These are phyloP conservation scores for Boletus rufocinnamomeus DNA, from an alignment of 768 basidiomycete genomes.

Conservation along the genomic window DNA sequence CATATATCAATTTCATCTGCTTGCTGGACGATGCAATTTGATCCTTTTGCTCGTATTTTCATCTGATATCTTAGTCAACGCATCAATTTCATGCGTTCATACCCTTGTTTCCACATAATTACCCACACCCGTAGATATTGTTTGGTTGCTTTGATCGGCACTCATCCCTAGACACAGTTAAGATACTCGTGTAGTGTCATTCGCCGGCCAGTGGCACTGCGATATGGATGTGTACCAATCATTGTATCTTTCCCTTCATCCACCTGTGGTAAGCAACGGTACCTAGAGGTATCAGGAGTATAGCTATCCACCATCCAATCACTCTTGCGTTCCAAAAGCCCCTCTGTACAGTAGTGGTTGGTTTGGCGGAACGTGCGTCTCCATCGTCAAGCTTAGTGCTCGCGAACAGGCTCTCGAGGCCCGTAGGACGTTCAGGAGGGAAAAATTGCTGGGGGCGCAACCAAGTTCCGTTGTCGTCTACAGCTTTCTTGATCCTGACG, in stretches of 20 bases:
- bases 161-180: constrained; percentile 6
- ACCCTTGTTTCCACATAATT: constrained; percentile 19
- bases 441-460: constrained; percentile 75
- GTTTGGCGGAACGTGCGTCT: not conserved
- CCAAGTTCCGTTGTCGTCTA: constrained; percentile 46
- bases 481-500: constrained; percentile 24
- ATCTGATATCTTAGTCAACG: not conserved
- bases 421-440: constrained; percentile 75
- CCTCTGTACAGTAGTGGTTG: not conserved
- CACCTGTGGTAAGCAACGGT: constrained; percentile 25
- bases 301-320: constrained; percentile 17
- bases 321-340: constrained; percentile 2
- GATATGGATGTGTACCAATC: constrained; percentile 19
- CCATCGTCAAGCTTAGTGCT: constrained; percentile 58
- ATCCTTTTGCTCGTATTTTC: constrained; percentile 2
- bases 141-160: constrained; percentile 12
- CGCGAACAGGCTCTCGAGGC: constrained; percentile 70
- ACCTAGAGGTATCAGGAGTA: constrained; percentile 24
- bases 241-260: constrained; percentile 24
- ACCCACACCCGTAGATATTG: constrained; percentile 3
- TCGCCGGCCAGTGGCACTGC: not conserved
- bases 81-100: constrained; percentile 21
- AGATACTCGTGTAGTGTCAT: constrained; percentile 5
- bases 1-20: constrained; percentile 18
- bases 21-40: constrained; percentile 36